Conservation (phyloP, 1,284 basidiomycete species). For the Termitomyces sp. region DNA sequence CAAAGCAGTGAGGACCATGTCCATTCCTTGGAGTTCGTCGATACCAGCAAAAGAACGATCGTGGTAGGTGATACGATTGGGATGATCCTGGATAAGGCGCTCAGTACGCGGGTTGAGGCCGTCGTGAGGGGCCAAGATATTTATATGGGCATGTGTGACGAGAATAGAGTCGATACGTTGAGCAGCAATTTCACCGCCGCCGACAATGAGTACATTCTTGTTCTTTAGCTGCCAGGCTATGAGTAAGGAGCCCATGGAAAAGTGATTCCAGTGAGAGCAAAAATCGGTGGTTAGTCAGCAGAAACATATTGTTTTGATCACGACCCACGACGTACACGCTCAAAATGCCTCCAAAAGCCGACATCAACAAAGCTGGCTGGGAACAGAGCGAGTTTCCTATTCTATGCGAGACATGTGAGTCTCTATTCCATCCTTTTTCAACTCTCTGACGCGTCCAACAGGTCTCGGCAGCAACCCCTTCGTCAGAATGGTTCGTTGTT, state of each 20-base stretch:
- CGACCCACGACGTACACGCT: constrained; percentile 11
- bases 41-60: constrained; percentile 62
- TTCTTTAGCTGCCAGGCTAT: constrained; percentile 85
- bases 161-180: constrained; percentile 73
- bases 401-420: constrained; percentile 86
- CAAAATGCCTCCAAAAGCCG: constrained; percentile 66
- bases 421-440: neutral
- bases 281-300: constrained; percentile 16
- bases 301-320: constrained; percentile 4
- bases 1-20: constrained; percentile 94
- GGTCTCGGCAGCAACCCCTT: constrained; percentile 87
- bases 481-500: constrained; percentile 73
- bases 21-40: constrained; percentile 59
- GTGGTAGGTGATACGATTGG: constrained; percentile 63
- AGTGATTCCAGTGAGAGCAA: neutral
- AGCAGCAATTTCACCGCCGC: constrained; percentile 85
- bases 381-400: constrained; percentile 89
- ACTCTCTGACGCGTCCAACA: constrained; percentile 25
- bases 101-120: constrained; percentile 61
- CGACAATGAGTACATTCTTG: constrained; percentile 79
- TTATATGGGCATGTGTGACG: constrained; percentile 56
- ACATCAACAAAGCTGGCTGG: constrained; percentile 89
- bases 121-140: constrained; percentile 55
- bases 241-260: constrained; percentile 59
- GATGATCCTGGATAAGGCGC: constrained; percentile 43